Percentiles rank a stretch among this genome's conserved stretches.
Evolutionary conservation across 2,329 filamentous ascomycete genomes (phyloP).

Genomic region (Aspergillus brasiliensis): DNA sequence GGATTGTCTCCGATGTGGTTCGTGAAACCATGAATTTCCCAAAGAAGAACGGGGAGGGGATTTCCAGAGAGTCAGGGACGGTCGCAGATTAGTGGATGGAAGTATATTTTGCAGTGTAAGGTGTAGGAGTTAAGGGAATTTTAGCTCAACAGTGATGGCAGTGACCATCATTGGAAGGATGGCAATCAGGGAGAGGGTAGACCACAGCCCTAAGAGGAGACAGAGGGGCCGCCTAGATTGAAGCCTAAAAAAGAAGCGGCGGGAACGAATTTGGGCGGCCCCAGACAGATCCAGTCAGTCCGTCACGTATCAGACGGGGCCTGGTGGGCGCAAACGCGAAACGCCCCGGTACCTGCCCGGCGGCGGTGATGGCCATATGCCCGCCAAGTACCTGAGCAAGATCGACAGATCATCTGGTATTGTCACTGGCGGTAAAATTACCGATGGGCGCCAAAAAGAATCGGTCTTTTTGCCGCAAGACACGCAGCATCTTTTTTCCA

Average conservation of each 20-base stretch:
- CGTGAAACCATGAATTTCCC: slow-evolving; percentile 1
- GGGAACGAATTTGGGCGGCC: slow-evolving; percentile 21
- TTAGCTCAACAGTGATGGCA: not conserved
- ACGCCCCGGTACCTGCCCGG: slow-evolving; percentile 14
- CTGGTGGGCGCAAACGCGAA: slow-evolving; percentile 1
- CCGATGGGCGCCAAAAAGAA: not conserved
- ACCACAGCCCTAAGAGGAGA: not conserved
- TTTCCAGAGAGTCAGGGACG: not conserved
- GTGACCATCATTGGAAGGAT: not conserved
- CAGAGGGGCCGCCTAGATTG: slow-evolving; percentile 19
- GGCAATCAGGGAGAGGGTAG: not conserved
- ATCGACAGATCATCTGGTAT: slow-evolving; percentile 25
- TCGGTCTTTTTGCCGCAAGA: slow-evolving; percentile 14
- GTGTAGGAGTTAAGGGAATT: too few species aligned
- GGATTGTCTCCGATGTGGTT: slow-evolving; percentile 1
- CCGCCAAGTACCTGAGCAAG: slow-evolving; percentile 15
- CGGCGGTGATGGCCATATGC: slow-evolving; percentile 13
- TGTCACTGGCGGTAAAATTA: slow-evolving; percentile 16
- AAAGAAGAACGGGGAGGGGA: not conserved
- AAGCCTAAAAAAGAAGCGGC: slow-evolving; percentile 30
- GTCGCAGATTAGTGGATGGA: not conserved
- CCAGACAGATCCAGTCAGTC: slow-evolving; percentile 20
- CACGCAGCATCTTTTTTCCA: slow-evolving; percentile 28
- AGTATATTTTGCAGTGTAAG: not conserved
- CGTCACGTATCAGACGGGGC: not conserved